A percentile compares a stretch with the other conserved stretches of the same genome.
Evolutionary conservation across 805 yeast genomes (phyloP).

Genomic region (Saturnispora mendoncae): DNA sequence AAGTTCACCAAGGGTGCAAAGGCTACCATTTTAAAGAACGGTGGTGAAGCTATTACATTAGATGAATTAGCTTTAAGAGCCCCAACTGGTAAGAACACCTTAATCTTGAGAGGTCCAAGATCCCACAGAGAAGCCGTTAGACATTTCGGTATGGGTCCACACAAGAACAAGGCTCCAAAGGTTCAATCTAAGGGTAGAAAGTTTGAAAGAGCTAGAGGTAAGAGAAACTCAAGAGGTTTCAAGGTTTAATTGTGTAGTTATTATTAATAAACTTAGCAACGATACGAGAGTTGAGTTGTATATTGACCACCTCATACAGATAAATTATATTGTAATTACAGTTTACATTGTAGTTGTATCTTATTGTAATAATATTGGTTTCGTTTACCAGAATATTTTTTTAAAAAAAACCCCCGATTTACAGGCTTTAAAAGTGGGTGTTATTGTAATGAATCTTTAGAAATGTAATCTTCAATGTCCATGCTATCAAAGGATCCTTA

Average conservation of each 20-base stretch:
- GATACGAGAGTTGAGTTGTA: too few relatives aligned
- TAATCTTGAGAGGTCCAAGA: slow-evolving; percentile 98
- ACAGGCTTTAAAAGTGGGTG: too few relatives aligned
- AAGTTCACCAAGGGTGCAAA: slow-evolving; percentile 99
- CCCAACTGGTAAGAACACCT: slow-evolving; percentile 99
- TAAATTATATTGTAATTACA: too few relatives aligned
- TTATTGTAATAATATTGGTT: too few relatives aligned
- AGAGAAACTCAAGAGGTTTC: slow-evolving; percentile 99
- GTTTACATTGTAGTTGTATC: too few relatives aligned
- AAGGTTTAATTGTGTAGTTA: slow-evolving; percentile 67
- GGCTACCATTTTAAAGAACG: slow-evolving; percentile 94
- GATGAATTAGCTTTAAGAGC: slow-evolving; percentile 99
- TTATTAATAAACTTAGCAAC: slow-evolving; percentile 1
- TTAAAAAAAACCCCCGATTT: too few relatives aligned
- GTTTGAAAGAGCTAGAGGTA: slow-evolving; percentile 99
- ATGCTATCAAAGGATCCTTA: too few relatives aligned
- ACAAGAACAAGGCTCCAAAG: slow-evolving; percentile 99
- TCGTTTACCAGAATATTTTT: too few relatives aligned
- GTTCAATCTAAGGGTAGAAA: slow-evolving; percentile 96
- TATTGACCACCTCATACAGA: too few relatives aligned
- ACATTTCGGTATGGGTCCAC: slow-evolving; percentile 99
- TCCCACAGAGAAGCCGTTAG: slow-evolving; percentile 98
- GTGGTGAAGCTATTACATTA: slow-evolving; percentile 99
- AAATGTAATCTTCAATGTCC: too few relatives aligned
- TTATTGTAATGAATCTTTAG: too few relatives aligned